These are phyloP conservation scores for Sphagnum contortum DNA, from an alignment of 225 moss, liverwort and hornwort genomes.

Conservation along the genomic window DNA sequence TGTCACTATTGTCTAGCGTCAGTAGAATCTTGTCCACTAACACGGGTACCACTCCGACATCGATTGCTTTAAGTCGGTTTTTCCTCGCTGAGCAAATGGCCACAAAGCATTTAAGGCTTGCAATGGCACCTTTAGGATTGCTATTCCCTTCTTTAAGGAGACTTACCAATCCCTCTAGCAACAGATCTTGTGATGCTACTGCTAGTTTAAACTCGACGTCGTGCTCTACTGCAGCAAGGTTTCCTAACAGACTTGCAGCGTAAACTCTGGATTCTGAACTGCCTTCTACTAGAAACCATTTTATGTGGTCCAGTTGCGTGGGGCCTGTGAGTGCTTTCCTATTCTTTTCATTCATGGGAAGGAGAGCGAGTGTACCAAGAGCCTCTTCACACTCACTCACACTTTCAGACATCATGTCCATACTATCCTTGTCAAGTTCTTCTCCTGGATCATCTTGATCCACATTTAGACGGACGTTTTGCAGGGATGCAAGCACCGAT, in stretches of 20 bases:
- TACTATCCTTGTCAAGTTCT: too few relatives aligned
- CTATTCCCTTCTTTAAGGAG: slow-evolving; percentile 8
- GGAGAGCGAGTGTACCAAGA: slow-evolving; percentile 7
- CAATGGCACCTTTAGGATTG: slow-evolving; percentile 4
- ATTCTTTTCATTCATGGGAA: background rate
- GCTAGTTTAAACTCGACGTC: slow-evolving; percentile 5
- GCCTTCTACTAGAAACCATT: slow-evolving; percentile 14
- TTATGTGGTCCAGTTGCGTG: slow-evolving; percentile 12
- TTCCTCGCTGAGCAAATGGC: background rate
- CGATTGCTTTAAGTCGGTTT: slow-evolving; percentile 7
- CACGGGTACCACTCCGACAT: slow-evolving; percentile 7
- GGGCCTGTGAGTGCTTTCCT: background rate
- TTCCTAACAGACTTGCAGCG: slow-evolving; percentile 12
- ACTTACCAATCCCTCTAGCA: slow-evolving; percentile 17
- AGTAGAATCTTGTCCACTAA: slow-evolving; percentile 1
- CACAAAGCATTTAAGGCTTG: slow-evolving; percentile 7
- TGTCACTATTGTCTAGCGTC: too few relatives aligned
- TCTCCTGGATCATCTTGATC: too few relatives aligned
- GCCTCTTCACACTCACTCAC: slow-evolving; percentile 13
- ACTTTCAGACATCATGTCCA: background rate
- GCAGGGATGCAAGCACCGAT: background rate
- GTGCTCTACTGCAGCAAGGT: slow-evolving; percentile 2
- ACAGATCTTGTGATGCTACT: slow-evolving; percentile 13
- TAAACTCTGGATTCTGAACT: slow-evolving; percentile 12
- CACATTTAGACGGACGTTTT: too few relatives aligned